Percentiles rank a stretch among this genome's conserved stretches.
These are phyloP conservation scores for Auricularia cornea DNA, from an alignment of 768 basidiomycete species.

Conservation along the genomic window DNA sequence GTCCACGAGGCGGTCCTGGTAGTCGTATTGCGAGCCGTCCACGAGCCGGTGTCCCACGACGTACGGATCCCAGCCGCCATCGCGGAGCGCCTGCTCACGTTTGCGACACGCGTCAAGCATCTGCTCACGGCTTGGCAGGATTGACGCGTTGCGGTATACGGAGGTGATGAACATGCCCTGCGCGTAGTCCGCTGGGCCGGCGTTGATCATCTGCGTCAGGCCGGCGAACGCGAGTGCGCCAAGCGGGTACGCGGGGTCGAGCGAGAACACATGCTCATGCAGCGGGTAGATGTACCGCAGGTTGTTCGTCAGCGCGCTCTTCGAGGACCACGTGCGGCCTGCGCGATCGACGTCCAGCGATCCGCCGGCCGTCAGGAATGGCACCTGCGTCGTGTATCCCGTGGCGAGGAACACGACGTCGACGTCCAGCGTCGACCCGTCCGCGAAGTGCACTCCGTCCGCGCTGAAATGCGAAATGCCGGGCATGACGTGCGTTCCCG, in stretches of 20 bases:
- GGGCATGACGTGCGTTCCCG: conserved; percentile 20
- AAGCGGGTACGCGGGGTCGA: conserved; percentile 37
- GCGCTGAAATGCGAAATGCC: conserved; percentile 42
- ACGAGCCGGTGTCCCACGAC: conserved; percentile 39
- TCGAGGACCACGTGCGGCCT: background rate
- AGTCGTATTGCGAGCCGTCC: conserved; percentile 19
- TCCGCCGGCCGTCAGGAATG: conserved; percentile 32
- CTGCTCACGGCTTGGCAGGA: conserved; percentile 34
- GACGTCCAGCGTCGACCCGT: conserved; percentile 35
- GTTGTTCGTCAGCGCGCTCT: conserved; percentile 36
- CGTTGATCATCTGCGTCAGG: conserved; percentile 38
- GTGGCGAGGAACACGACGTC: conserved; percentile 46
- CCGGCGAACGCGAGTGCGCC: conserved; percentile 50
- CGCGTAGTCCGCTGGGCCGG: conserved; percentile 41
- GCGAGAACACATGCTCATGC: conserved; percentile 43
- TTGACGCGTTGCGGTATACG: conserved; percentile 31
- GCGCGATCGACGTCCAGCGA: background rate
- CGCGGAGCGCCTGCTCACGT: conserved; percentile 32
- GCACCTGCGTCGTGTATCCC: conserved; percentile 45
- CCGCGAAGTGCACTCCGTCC: conserved; percentile 37
- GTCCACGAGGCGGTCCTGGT: conserved; percentile 19
- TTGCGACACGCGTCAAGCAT: conserved; percentile 29
- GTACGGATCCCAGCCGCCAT: conserved; percentile 41
- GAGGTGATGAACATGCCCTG: conserved; percentile 42
- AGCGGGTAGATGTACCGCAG: conserved; percentile 49